A percentile compares a stretch with the other conserved stretches of the same genome.
phyloP scores from a whole-genome alignment of 345 rosid species.

The Carallia pectinifolia region DNA sequence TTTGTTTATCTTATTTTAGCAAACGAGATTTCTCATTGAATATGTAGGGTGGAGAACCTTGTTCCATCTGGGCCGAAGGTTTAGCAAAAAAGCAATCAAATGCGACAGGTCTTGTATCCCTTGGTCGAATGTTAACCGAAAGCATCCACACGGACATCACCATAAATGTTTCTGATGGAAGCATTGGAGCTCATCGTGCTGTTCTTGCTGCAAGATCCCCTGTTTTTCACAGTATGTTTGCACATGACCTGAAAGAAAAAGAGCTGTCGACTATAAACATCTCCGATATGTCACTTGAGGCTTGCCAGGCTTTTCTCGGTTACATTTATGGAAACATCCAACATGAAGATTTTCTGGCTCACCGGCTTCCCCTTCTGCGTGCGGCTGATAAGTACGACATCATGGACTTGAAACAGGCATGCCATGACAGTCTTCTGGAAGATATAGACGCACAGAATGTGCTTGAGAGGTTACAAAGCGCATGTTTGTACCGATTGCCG shows the following conservation, averaged over 20 bases:
- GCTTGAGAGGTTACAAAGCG: slow-evolving; percentile 83
- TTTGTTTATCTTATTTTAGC: neutral
- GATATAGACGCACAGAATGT: slow-evolving; percentile 82
- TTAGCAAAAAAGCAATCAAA: slow-evolving; percentile 42
- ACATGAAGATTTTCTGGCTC: slow-evolving; percentile 62
- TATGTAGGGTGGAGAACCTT: slow-evolving; percentile 63
- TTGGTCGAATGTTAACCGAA: slow-evolving; percentile 83
- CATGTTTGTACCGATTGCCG: slow-evolving; percentile 58
- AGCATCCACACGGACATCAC: slow-evolving; percentile 76
- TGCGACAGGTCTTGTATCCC: slow-evolving; percentile 53
- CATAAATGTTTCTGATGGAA: slow-evolving; percentile 75
- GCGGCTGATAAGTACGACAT: slow-evolving; percentile 92
- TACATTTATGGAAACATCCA: slow-evolving; percentile 80
- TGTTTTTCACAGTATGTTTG: slow-evolving; percentile 84
- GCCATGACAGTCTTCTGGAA: slow-evolving; percentile 78
- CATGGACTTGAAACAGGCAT: slow-evolving; percentile 73
- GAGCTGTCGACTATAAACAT: slow-evolving; percentile 71
- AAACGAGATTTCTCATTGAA: neutral
- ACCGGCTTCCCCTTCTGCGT: slow-evolving; percentile 66
- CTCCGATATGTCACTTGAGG: slow-evolving; percentile 76
- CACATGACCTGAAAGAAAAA: slow-evolving; percentile 86
- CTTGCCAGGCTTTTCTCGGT: slow-evolving; percentile 71
- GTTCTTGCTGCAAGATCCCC: slow-evolving; percentile 88
- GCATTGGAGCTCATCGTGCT: slow-evolving; percentile 86
- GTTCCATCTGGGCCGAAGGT: slow-evolving; percentile 83